These are phyloP conservation scores for Wickerhamiella bombiphila DNA, from an alignment of 805 yeast species.

Conservation along the genomic window DNA sequence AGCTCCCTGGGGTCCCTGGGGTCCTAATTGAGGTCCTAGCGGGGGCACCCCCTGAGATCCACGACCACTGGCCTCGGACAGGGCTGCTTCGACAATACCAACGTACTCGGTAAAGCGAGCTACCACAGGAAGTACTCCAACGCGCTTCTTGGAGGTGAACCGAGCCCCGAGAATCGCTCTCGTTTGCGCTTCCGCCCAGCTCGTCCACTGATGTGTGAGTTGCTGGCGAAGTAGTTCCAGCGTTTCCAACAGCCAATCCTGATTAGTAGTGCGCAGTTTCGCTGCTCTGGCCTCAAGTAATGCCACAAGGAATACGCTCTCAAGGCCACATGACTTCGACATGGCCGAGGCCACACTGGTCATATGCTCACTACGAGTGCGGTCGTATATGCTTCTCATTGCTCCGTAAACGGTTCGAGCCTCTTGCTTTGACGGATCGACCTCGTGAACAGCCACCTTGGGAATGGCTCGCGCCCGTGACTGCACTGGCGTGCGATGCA, in stretches of 20 bases:
- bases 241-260: constrained; percentile 44
- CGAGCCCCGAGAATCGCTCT: constrained; percentile 29
- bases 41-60: not conserved
- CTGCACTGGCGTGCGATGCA: constrained; percentile 1
- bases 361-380: no score
- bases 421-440: not conserved
- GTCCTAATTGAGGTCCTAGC: constrained; percentile 1
- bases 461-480: not conserved
- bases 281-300: constrained; percentile 30
- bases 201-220: constrained; percentile 41
- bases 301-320: constrained; percentile 30
- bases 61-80: constrained; percentile 2
- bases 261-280: constrained; percentile 35
- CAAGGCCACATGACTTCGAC: constrained; percentile 28
- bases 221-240: constrained; percentile 39
- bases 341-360: constrained; percentile 7
- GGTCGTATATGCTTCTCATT: not conserved
- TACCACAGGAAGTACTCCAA: constrained; percentile 32
- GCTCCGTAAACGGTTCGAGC: not conserved
- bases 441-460: constrained; percentile 7
- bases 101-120: constrained; percentile 32
- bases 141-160: constrained; percentile 25
- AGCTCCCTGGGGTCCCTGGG: not conserved
- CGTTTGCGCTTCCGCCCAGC: constrained; percentile 41
- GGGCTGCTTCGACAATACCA: constrained; percentile 8